Evolutionary conservation across 2,329 filamentous ascomycete species (phyloP).

Genomic region (Monosporascus sp.): DNA sequence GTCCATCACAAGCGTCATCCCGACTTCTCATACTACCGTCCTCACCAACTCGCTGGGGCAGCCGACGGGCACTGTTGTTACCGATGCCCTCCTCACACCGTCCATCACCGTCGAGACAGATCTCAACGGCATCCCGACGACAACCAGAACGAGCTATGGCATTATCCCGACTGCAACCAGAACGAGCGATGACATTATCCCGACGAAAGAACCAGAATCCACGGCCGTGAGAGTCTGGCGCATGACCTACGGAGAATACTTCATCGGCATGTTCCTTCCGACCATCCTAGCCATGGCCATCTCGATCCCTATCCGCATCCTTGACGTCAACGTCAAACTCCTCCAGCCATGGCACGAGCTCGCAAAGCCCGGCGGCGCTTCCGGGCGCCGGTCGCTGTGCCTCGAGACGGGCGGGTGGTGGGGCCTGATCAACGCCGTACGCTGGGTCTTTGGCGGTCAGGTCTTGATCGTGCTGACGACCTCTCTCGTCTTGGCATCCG

Average conservation of each 20-base stretch:
- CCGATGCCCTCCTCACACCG: constrained; percentile 8
- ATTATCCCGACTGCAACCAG: constrained; percentile 11
- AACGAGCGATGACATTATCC: constrained; percentile 7
- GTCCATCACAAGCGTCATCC: constrained; percentile 4
- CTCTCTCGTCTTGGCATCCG: constrained; percentile 19
- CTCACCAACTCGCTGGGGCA: constrained; percentile 13
- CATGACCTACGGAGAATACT: constrained; percentile 15
- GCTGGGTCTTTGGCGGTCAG: constrained; percentile 17
- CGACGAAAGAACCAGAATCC: background rate
- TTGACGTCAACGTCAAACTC: constrained; percentile 35
- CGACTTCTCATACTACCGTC: constrained; percentile 11
- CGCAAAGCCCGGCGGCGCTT: constrained; percentile 21
- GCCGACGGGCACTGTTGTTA: constrained; percentile 13
- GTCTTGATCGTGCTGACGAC: constrained; percentile 22
- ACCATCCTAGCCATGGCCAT: constrained; percentile 34
- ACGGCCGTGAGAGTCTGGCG: background rate
- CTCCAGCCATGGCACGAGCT: constrained; percentile 32
- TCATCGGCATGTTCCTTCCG: constrained; percentile 33
- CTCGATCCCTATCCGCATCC: constrained; percentile 33
- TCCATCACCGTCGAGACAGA: constrained; percentile 12
- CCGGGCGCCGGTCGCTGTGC: constrained; percentile 26
- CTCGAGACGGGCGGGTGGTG: constrained; percentile 18
- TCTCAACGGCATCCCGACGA: constrained; percentile 12
- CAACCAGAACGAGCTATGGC: constrained; percentile 11
- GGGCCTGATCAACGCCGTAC: constrained; percentile 15